Evolutionary conservation across 148 eudicot genomes (phyloP), one percentile per base, ranked within the genome.

Genomic region (Bassia scoparia): DNA sequence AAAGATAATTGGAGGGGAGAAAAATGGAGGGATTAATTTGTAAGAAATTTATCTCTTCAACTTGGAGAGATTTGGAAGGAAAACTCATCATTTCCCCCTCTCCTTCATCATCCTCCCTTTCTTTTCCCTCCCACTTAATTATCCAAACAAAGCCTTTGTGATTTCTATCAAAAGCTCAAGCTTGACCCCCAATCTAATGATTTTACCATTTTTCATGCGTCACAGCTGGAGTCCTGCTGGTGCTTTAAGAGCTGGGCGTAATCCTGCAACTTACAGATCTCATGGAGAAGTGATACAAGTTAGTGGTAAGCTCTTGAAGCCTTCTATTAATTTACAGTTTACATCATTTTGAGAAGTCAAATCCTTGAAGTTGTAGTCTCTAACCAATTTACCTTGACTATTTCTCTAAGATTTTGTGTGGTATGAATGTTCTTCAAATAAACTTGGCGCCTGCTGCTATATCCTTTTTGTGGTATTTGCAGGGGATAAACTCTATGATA

Each of bases 171-270:
- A 24, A 66, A n/a, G 21, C 12, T 23, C 10, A 44, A 29, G 24
- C 37, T 56, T 53, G 63, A 49, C n/a, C 55, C 16, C n/a, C 14
- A 18, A 41, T 37, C 15, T 62, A 43, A 62, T 53, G 48, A 37
- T 49, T 46, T 62, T 70, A 53, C 52, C 61, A 67, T 37, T 64
- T 59, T 53, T 29, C 27, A 2, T 69, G 58, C 54, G 54, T 81
- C n/a, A 72, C 83, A 96, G 99, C 78, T 96, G 99, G 99, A 96
- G 78, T 81, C 99, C 99, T 76, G 97, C 90, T 23, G 99, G 99
- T 62, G 99, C 99, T 75, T 78, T 95, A 68, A 84, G 85, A 86
- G 86, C 97, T 50, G 97, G 96, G 50, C 86, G 90, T 61, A 91
- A 95, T 84, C 93, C 99, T 62, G 99, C 99, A n/a, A 86, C 81